A percentile compares a stretch with the other conserved stretches of the same genome.
Conservation (phyloP, 2,329 filamentous ascomycete species). For the Aspergillus versicolor region DNA sequence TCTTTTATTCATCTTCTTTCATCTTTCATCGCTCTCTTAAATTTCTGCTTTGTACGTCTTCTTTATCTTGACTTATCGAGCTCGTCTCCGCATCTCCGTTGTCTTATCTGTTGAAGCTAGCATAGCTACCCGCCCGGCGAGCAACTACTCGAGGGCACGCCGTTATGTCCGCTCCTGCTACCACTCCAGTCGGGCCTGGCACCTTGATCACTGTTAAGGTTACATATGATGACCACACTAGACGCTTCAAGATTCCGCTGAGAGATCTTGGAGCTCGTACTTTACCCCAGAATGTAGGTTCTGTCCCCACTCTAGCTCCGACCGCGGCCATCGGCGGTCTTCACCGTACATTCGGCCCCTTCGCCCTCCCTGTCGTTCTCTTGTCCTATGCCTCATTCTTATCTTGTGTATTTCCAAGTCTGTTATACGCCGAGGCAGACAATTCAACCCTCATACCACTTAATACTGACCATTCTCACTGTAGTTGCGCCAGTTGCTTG, state of each 20-base stretch:
- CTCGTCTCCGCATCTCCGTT: conserved; percentile 7
- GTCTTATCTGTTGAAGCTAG: conserved; percentile 10
- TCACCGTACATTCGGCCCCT: neutral
- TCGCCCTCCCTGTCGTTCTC: neutral
- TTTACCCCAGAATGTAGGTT: conserved; percentile 76
- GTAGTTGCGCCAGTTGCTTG: conserved; percentile 69
- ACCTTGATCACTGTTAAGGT: conserved; percentile 85
- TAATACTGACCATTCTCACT: conserved; percentile 20
- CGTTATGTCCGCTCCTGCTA: conserved; percentile 41
- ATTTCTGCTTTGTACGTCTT: conserved; percentile 3
- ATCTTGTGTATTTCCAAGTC: conserved; percentile 9
- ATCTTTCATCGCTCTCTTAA: neutral
- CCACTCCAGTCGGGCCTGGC: conserved; percentile 58
- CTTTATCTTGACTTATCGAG: neutral
- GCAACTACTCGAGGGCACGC: conserved; percentile 6
- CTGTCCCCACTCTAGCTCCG: conserved; percentile 45
- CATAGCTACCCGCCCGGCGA: conserved; percentile 8
- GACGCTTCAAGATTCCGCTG: conserved; percentile 86
- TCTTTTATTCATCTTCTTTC: conserved; percentile 12
- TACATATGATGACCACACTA: conserved; percentile 69
- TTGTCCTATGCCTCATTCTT: neutral
- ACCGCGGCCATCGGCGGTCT: conserved; percentile 21
- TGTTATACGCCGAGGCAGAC: neutral
- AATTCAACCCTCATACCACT: conserved; percentile 14
- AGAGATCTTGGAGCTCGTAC: conserved; percentile 73